Conservation (phyloP, 176 grass and related monocot species). For the Eleusine coracana region DNA sequence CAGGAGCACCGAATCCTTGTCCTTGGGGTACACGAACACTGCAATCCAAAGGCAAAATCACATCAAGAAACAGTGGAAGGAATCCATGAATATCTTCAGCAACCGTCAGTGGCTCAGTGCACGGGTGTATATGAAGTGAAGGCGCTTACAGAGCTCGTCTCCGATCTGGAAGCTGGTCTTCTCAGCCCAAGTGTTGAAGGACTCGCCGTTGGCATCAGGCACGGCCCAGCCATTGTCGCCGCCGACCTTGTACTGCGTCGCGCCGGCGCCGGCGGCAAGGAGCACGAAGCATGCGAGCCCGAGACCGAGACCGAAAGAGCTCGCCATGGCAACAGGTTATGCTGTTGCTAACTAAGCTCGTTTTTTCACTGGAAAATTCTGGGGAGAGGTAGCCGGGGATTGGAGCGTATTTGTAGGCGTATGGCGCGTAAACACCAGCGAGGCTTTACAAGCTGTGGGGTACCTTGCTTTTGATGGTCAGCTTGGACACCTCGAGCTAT, state of each 20-base stretch:
- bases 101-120: not conserved
- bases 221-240: constrained; percentile 66
- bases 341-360: not conserved
- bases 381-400: not conserved
- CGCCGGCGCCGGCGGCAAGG: constrained; percentile 35
- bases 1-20: constrained; percentile 63
- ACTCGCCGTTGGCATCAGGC: constrained; percentile 38
- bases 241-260: constrained; percentile 72
- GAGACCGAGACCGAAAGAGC: not conserved
- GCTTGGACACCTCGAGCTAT: constrained; percentile 29
- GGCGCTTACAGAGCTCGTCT: constrained; percentile 57
- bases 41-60: not conserved
- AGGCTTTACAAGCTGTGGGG: constrained; percentile 59
- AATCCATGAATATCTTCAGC: not conserved
- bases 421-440: constrained; percentile 8
- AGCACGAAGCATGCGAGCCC: constrained; percentile 24
- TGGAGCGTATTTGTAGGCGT: constrained; percentile 49
- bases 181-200: constrained; percentile 71
- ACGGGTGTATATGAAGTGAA: no score
- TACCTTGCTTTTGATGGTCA: constrained; percentile 41
- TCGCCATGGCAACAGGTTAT: constrained; percentile 31
- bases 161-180: constrained; percentile 66
- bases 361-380: not conserved
- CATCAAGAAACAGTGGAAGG: not conserved
- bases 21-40: constrained; percentile 70